A percentile compares a stretch with the other conserved stretches of the same genome.
phyloP scores from a whole-genome alignment of 305 asterid genomes.

The Solanum hybrid region DNA sequence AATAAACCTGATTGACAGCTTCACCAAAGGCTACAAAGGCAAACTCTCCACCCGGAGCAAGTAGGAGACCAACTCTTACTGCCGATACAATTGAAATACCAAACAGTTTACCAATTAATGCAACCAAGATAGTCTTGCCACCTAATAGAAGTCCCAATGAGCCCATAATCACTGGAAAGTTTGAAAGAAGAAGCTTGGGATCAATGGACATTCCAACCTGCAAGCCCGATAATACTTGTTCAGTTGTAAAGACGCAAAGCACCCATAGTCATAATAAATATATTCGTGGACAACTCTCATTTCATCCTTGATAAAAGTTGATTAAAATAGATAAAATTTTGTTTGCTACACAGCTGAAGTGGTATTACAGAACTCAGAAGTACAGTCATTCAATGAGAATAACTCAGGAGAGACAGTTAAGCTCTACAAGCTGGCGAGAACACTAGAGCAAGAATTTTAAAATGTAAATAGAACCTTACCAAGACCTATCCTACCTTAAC shows the following conservation, averaged over 20 bases:
- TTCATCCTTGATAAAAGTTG: not conserved
- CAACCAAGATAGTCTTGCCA: conserved; percentile 86
- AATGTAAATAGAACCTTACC: not conserved
- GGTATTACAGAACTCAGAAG: not conserved
- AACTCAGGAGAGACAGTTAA: not conserved
- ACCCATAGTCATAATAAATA: not conserved
- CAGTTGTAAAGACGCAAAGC: conserved; percentile 14
- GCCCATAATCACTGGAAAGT: conserved; percentile 86
- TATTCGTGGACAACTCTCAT: not conserved
- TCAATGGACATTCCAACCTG: conserved; percentile 99
- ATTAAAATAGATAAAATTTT: not conserved
- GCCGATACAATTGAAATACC: conserved; percentile 89
- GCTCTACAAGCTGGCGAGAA: not conserved
- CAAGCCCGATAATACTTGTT: conserved; percentile 14
- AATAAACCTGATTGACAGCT: conserved; percentile 94
- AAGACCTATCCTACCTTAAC: not conserved
- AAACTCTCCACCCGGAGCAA: conserved; percentile 99
- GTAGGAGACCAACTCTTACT: conserved; percentile 91
- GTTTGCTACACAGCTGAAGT: not conserved
- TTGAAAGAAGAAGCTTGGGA: conserved; percentile 91
- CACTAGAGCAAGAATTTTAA: not conserved
- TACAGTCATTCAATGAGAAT: not conserved
- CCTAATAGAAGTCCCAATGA: conserved; percentile 70
- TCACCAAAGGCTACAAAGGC: conserved; percentile 99
- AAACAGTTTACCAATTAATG: conserved; percentile 77